These are phyloP conservation scores for Nannizziopsis barbatae DNA, from an alignment of 2,329 filamentous ascomycete genomes.

Conservation along the genomic window DNA sequence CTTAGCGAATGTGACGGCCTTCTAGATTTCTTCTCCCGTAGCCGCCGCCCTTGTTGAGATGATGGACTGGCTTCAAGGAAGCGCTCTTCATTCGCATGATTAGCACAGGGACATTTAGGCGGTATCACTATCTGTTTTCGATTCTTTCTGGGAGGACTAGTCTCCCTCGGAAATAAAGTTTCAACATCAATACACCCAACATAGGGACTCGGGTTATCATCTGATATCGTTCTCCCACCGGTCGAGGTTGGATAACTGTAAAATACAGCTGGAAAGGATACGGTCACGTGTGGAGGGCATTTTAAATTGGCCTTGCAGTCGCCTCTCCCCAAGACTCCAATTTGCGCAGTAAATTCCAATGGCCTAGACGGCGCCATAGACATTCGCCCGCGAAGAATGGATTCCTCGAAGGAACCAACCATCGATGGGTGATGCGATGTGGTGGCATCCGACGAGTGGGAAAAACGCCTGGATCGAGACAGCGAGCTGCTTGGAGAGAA, in stretches of 20 bases:
- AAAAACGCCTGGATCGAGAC: slow-evolving; percentile 46
- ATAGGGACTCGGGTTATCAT: slow-evolving; percentile 89
- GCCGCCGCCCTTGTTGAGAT: slow-evolving; percentile 29
- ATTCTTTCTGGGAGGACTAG: slow-evolving; percentile 30
- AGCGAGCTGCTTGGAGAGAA: slow-evolving; percentile 32
- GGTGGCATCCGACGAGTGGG: slow-evolving; percentile 60
- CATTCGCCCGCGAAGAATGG: slow-evolving; percentile 88
- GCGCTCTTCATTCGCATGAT: slow-evolving; percentile 9
- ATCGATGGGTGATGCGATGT: slow-evolving; percentile 82
- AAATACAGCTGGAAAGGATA: slow-evolving; percentile 89
- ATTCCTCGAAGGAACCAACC: slow-evolving; percentile 97
- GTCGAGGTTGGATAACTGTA: slow-evolving; percentile 74
- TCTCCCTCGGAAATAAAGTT: slow-evolving; percentile 53
- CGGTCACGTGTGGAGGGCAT: slow-evolving; percentile 79
- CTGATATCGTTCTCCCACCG: slow-evolving; percentile 51
- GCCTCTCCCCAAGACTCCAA: slow-evolving; percentile 80
- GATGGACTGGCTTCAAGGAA: slow-evolving; percentile 12
- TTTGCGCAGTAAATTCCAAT: slow-evolving; percentile 85
- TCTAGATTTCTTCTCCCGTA: slow-evolving; percentile 48
- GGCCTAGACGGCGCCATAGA: slow-evolving; percentile 90
- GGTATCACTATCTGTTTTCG: slow-evolving; percentile 20
- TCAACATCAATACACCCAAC: slow-evolving; percentile 88
- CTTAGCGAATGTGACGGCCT: slow-evolving; percentile 47
- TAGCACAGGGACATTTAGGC: slow-evolving; percentile 13
- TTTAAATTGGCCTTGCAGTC: slow-evolving; percentile 75